A percentile compares a stretch with the other conserved stretches of the same genome.
Evolutionary conservation across 2,329 filamentous ascomycete species (phyloP).

Genomic region (Dactylellina drechsleri): DNA sequence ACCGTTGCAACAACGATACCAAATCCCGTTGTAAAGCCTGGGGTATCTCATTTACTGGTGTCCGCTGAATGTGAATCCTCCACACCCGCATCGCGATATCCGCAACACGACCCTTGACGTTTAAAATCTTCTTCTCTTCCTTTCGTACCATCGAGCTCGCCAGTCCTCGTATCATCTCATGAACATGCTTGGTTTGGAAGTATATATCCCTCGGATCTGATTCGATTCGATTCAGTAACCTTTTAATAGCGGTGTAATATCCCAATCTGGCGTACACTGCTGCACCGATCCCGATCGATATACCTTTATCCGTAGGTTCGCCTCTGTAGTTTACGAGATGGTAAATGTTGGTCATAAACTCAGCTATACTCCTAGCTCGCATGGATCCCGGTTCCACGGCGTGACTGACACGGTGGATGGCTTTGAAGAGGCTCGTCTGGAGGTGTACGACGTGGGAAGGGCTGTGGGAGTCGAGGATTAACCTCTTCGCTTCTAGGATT

Average conservation of each 20-base stretch:
- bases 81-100: conserved; percentile 29
- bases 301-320: conserved; percentile 3
- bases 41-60: conserved; percentile 9
- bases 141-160: not conserved
- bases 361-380: conserved; percentile 4
- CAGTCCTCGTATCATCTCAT: conserved; percentile 7
- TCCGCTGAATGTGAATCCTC: conserved; percentile 6
- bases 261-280: conserved; percentile 29
- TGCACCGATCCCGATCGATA: conserved; percentile 10
- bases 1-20: conserved; percentile 11
- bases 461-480: conserved; percentile 25
- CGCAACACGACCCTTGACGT: conserved; percentile 17
- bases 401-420: conserved; percentile 19
- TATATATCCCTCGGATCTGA: not conserved
- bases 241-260: conserved; percentile 20
- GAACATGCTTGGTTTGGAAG: conserved; percentile 5
- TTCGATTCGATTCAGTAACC: conserved; percentile 21
- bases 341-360: conserved; percentile 19
- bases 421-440: conserved; percentile 29
- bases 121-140: not conserved
- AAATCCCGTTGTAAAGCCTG: conserved; percentile 30
- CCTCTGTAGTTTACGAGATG: conserved; percentile 30
- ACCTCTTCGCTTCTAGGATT: conserved; percentile 39
- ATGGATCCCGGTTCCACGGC: conserved; percentile 5
- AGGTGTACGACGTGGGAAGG: conserved; percentile 10